phyloP scores from a whole-genome alignment of 1,284 basidiomycete species.

The Ceratobasidium sp. region DNA sequence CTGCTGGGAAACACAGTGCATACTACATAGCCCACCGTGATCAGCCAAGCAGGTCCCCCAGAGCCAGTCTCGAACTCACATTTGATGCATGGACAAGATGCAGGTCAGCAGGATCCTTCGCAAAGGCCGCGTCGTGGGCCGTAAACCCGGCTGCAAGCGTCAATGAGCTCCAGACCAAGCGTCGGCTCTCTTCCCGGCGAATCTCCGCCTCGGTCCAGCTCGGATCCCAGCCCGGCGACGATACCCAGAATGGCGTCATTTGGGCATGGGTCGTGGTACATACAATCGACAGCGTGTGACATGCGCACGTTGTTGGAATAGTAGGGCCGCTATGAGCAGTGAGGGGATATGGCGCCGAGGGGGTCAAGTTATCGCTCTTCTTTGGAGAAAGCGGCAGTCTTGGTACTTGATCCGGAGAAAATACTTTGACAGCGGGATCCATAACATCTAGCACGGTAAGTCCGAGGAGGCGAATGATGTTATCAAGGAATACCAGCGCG shows the following conservation, averaged over 20 bases:
- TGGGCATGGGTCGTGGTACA: slow-evolving; percentile 53
- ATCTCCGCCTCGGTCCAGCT: slow-evolving; percentile 72
- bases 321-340: slow-evolving; percentile 14
- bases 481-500: slow-evolving; percentile 71
- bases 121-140: slow-evolving; percentile 67
- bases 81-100: slow-evolving; percentile 68
- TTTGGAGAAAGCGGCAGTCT: slow-evolving; percentile 60
- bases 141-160: slow-evolving; percentile 72
- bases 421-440: slow-evolving; percentile 68
- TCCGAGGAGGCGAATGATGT: slow-evolving; percentile 71
- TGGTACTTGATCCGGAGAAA: slow-evolving; percentile 62
- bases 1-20: slow-evolving; percentile 76
- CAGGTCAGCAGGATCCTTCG: slow-evolving; percentile 61
- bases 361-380: slow-evolving; percentile 53
- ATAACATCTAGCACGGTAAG: slow-evolving; percentile 69
- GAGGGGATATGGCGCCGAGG: slow-evolving; percentile 53
- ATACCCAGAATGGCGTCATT: slow-evolving; percentile 71
- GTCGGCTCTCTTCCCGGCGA: slow-evolving; percentile 75
- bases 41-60: slow-evolving; percentile 17
- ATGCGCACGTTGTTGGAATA: slow-evolving; percentile 61
- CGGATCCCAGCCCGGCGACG: slow-evolving; percentile 72
- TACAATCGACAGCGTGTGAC: slow-evolving; percentile 53
- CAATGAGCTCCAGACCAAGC: slow-evolving; percentile 77
- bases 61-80: slow-evolving; percentile 1
- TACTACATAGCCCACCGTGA: slow-evolving; percentile 61